Conservation (phyloP, 2,329 filamentous ascomycete species). For the Parastagonospora nodorum region DNA sequence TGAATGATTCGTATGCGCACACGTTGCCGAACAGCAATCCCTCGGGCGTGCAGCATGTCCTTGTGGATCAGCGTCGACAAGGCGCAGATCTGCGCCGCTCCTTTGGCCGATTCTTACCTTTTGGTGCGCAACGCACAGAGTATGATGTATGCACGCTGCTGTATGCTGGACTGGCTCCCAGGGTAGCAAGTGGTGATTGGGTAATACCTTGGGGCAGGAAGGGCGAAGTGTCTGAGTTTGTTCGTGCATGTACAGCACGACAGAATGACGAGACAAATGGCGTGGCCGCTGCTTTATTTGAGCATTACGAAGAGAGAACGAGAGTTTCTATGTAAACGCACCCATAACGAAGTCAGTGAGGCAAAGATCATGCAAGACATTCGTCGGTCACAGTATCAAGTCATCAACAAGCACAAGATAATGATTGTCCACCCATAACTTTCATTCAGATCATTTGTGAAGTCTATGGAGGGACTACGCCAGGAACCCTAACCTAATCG, state of each 20-base stretch:
- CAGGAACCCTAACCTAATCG: constrained; percentile 36
- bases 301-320: neutral
- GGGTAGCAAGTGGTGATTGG: constrained; percentile 18
- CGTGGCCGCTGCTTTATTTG: neutral
- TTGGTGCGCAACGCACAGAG: constrained; percentile 3
- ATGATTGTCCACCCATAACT: constrained; percentile 39
- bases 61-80: constrained; percentile 15
- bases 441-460: constrained; percentile 48
- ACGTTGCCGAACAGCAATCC: constrained; percentile 9
- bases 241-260: constrained; percentile 4
- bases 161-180: constrained; percentile 21
- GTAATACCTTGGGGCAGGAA: constrained; percentile 27
- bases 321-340: neutral
- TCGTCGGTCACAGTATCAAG: neutral
- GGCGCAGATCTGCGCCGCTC: constrained; percentile 16
- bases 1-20: constrained; percentile 1
- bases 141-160: constrained; percentile 25
- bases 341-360: neutral
- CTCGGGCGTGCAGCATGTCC: constrained; percentile 13
- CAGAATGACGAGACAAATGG: constrained; percentile 1
- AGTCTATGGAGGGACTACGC: constrained; percentile 47
- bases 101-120: constrained; percentile 7
- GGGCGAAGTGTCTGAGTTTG: constrained; percentile 14
- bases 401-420: constrained; percentile 3
- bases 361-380: neutral